Conservation (phyloP, 2,329 filamentous ascomycete genomes). For the Exophiala dermatitidis region DNA sequence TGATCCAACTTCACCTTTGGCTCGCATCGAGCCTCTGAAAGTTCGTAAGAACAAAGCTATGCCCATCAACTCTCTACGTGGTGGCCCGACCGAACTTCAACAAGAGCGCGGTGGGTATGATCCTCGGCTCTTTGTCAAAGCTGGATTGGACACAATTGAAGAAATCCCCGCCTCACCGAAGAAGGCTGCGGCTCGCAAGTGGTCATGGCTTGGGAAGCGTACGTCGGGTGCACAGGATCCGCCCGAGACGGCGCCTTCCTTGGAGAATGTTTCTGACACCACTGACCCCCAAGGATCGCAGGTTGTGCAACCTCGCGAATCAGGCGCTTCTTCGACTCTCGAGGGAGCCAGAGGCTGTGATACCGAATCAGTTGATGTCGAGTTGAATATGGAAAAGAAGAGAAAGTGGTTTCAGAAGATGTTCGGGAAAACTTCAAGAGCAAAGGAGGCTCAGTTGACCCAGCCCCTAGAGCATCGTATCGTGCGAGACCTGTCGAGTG, state of each 20-base stretch:
- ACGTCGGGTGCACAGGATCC: conserved; percentile 17
- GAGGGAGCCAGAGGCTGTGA: conserved; percentile 11
- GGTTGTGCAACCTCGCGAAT: conserved; percentile 27
- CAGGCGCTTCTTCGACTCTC: conserved; percentile 12
- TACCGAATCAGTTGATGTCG: conserved; percentile 12
- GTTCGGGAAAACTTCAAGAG: conserved; percentile 20
- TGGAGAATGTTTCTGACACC: conserved; percentile 29
- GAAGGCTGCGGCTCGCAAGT: conserved; percentile 33
- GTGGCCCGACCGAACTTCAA: conserved; percentile 29
- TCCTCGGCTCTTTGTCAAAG: conserved; percentile 26
- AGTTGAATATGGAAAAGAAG: conserved; percentile 24
- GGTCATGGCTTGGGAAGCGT: conserved; percentile 41
- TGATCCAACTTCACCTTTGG: conserved; percentile 42
- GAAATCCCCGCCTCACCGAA: conserved; percentile 36
- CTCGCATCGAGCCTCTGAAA: conserved; percentile 46
- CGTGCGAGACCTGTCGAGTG: conserved; percentile 17
- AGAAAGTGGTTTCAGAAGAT: conserved; percentile 27
- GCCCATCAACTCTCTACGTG: conserved; percentile 23
- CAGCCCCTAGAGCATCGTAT: conserved; percentile 19
- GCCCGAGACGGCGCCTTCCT: conserved; percentile 22
- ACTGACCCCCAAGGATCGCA: conserved; percentile 13
- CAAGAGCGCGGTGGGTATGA: conserved; percentile 27
- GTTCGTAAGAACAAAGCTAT: conserved; percentile 44
- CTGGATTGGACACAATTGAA: conserved; percentile 39
- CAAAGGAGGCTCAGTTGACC: conserved; percentile 39